A percentile compares a stretch with the other conserved stretches of the same genome.
These are phyloP conservation scores for Arctostaphylos glauca DNA, from an alignment of 148 eudicot species.

Conservation along the genomic window DNA sequence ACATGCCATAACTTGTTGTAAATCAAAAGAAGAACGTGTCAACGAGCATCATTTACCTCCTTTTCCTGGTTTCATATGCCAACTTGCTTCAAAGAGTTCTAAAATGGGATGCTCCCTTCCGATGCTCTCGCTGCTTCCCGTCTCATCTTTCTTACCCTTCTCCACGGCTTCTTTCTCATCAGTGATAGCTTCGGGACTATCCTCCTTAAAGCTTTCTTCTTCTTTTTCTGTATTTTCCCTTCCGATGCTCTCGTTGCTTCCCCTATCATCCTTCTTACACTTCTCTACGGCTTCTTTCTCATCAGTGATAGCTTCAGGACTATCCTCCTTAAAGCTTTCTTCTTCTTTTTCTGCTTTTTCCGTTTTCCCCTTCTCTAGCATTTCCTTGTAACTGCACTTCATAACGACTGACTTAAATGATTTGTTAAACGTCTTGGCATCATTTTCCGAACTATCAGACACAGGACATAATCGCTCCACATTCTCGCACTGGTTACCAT, in stretches of 20 bases:
- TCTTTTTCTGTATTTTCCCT: conserved; percentile 28
- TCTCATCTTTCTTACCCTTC: neutral
- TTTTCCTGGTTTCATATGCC: conserved; percentile 33
- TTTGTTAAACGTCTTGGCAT: neutral
- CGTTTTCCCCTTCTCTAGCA: neutral
- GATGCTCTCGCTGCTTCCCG: neutral
- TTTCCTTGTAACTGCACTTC: neutral
- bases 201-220: neutral
- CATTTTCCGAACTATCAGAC: neutral
- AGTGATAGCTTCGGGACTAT: neutral
- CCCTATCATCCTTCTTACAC: neutral
- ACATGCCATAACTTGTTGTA: too few relatives aligned
- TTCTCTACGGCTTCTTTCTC: neutral
- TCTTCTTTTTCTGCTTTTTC: conserved; percentile 5
- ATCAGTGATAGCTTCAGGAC: neutral
- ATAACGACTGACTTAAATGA: neutral
- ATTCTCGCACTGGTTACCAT: neutral
- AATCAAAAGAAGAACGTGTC: conserved; percentile 25
- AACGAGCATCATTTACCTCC: neutral
- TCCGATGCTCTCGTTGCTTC: neutral
- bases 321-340: neutral
- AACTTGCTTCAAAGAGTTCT: conserved; percentile 35
- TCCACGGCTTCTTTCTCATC: neutral
- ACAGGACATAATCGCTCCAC: neutral
- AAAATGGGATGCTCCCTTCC: conserved; percentile 29